Conservation (phyloP, 139 green algal species). For the Tetradesmus lagerheimii region DNA sequence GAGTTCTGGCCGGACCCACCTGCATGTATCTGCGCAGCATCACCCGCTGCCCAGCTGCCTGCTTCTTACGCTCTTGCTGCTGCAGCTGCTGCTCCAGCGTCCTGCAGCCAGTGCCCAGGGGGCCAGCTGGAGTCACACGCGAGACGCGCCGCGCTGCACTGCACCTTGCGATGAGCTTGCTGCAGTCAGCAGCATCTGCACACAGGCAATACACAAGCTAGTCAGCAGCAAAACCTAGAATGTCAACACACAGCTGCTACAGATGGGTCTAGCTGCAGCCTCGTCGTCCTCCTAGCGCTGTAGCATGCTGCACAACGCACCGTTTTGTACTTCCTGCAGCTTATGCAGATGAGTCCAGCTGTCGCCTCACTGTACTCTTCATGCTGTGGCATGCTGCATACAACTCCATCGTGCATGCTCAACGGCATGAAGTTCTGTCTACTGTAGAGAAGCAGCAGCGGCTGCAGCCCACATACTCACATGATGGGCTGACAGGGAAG, state of each 20-base stretch:
- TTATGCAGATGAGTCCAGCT: too few species aligned
- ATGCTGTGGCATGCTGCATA: too few species aligned
- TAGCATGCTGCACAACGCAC: too few species aligned
- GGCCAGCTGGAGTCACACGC: not conserved
- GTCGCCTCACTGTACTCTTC: too few species aligned
- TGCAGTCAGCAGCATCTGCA: not conserved
- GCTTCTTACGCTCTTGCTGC: not conserved
- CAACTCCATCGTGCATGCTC: too few species aligned
- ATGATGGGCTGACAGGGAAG: not conserved
- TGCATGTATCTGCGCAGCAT: constrained; percentile 20
- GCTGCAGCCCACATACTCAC: not conserved
- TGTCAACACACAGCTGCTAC: too few species aligned
- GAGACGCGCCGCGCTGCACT: not conserved
- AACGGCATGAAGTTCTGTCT: too few species aligned
- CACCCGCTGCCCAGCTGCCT: not conserved
- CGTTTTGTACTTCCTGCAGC: too few species aligned
- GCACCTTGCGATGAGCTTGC: not conserved
- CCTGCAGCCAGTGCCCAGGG: not conserved
- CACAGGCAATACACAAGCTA: not conserved
- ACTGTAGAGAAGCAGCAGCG: too few species aligned
- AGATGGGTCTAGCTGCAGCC: too few species aligned
- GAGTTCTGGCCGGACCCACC: not conserved
- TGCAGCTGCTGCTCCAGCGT: not conserved
- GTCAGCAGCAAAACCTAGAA: too few species aligned
- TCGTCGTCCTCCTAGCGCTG: too few species aligned